phyloP scores from a whole-genome alignment of 2,329 filamentous ascomycete species.

The Alternaria angustiovoidea region DNA sequence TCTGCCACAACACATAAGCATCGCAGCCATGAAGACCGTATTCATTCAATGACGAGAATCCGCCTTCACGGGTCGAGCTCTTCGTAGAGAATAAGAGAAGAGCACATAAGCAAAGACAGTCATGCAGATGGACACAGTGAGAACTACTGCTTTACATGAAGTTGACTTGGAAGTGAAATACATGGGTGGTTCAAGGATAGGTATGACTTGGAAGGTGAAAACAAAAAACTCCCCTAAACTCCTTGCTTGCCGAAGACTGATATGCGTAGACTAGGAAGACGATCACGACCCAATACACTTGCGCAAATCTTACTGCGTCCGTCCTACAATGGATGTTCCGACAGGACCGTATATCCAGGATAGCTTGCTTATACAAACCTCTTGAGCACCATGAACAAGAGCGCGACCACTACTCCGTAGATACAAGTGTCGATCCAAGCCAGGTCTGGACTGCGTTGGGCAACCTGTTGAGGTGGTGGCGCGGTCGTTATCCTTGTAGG shows the following conservation, averaged over 20 bases:
- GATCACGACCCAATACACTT: background rate
- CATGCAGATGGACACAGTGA: background rate
- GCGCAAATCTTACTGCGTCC: background rate
- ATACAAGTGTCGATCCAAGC: conserved; percentile 86
- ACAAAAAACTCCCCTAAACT: background rate
- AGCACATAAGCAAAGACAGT: fast-evolving
- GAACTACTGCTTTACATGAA: background rate
- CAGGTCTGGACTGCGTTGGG: conserved; percentile 57
- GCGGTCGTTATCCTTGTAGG: conserved; percentile 27
- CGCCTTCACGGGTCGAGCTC: background rate
- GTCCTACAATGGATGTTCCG: background rate
- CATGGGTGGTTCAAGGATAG: background rate
- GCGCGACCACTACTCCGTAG: conserved; percentile 71
- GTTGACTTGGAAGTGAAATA: background rate
- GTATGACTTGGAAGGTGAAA: background rate
- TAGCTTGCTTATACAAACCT: conserved; percentile 47
- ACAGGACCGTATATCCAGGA: background rate
- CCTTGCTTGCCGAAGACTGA: background rate
- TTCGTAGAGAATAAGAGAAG: too few relatives aligned
- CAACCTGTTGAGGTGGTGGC: conserved; percentile 25
- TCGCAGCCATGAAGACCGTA: background rate
- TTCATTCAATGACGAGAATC: background rate
- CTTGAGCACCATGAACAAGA: conserved; percentile 72
- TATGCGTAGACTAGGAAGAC: background rate
- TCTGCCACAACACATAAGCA: background rate